Conservation (phyloP, 371 early-diverging fungal species). For the Mortierella sp. region DNA sequence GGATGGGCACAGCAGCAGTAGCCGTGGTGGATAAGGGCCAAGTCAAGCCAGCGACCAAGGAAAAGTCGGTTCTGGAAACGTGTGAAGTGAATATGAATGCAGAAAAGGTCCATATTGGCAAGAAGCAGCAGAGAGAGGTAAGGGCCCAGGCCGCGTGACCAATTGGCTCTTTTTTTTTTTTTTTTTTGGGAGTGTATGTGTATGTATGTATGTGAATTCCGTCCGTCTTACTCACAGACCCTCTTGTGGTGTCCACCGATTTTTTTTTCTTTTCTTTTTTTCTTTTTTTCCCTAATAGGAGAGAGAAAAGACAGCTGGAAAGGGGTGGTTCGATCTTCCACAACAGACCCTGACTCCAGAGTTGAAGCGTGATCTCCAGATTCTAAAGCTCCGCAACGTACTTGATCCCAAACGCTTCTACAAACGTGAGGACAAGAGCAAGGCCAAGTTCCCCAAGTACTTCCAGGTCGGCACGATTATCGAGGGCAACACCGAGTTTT, state of each 20-base stretch:
- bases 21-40: conserved; percentile 20
- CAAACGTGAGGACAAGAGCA: conserved; percentile 78
- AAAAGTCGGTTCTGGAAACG: conserved; percentile 27
- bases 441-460: conserved; percentile 79
- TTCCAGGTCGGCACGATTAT: conserved; percentile 95
- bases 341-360: conserved; percentile 87
- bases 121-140: conserved; percentile 49
- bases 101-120: conserved; percentile 41
- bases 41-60: conserved; percentile 10
- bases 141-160: not conserved
- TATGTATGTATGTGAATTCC: not conserved
- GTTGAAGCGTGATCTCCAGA: conserved; percentile 87
- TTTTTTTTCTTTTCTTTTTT: too few species aligned
- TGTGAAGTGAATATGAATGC: conserved; percentile 46
- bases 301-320: conserved; percentile 74
- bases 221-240: not conserved
- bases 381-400: conserved; percentile 87
- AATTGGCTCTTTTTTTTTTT: not conserved
- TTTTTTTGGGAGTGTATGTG: not conserved
- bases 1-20: conserved; percentile 47
- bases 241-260: not conserved
- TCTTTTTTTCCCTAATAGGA: too few species aligned
- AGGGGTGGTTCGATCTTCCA: conserved; percentile 95
- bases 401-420: conserved; percentile 94
- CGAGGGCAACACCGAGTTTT: conserved; percentile 92